Evolutionary conservation across 177 flowering plant genomes (phyloP), one percentile per base, ranked within the genome.

Genomic region (Tripterygium wilfordii): DNA sequence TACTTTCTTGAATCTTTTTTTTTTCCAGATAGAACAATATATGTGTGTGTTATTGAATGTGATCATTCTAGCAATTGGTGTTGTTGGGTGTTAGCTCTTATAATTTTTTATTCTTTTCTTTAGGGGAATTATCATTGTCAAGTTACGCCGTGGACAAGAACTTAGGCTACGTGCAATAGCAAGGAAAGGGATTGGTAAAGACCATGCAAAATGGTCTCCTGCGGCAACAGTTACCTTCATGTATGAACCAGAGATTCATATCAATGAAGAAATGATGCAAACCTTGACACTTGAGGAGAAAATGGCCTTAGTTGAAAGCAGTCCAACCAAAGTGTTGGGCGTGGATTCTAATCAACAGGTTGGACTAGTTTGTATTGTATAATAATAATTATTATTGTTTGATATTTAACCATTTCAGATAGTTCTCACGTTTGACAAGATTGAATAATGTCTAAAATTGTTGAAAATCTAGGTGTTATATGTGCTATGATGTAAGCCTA

Each of bases 151-250:
- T 20, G 95, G 98, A 33, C 98, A 88, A 63, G 98, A 91, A 51
- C 63, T 88, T 65, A 78, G 72, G 56, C 68, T 90, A n/a, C 74
- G 96, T 55, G 98, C 98, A 8, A 90, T 90, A 30, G 98, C 98
- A 12, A 78, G 98, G 45, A 90, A 91, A 58, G 96, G 98, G 14
- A 88, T 88, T 54, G 95, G 92, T 3, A 90, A 90, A 58, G 96
- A 90, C 58, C 95, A 90, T 64, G 96, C 96, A 1, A 90, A 90
- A 60, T 88, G 96, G 98, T 85, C 95, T 17, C 96, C 98, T 59
- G 95, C 95, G 31, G 92, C 98, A 4, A 91, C 96, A 33, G 98
- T 91, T 10, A 85, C 96, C 17, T 90, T 87, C 60, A 85, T 90
- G 96, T 83, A 81, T 63, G 95, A 88, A 49, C 98, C 98, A 3